Percentiles rank a stretch among this genome's conserved stretches.
Evolutionary conservation across 2,329 filamentous ascomycete species (phyloP).

Genomic region (Phyllosticta citribraziliensis): DNA sequence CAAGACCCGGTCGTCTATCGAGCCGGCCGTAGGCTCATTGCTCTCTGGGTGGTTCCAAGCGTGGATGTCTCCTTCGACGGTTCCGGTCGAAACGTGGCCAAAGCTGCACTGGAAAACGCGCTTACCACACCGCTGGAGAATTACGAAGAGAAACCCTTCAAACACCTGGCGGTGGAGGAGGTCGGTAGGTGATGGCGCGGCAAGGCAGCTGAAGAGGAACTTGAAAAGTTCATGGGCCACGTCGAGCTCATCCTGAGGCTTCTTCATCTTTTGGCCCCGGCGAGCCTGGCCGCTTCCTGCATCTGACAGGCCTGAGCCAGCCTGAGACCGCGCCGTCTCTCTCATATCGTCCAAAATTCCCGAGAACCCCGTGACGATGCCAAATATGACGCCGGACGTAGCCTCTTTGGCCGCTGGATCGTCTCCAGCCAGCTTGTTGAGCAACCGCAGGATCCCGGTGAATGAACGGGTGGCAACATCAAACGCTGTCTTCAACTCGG

Average conservation of each 20-base stretch:
- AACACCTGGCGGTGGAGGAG: constrained; percentile 30
- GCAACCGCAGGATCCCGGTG: constrained; percentile 8
- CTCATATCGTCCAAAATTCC: constrained; percentile 23
- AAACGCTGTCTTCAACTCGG: constrained; percentile 10
- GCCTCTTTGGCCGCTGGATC: not conserved
- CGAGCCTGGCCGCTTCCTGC: not conserved
- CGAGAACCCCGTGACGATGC: constrained; percentile 29
- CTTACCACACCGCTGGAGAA: constrained; percentile 31
- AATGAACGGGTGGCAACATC: constrained; percentile 23
- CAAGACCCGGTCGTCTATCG: constrained; percentile 5
- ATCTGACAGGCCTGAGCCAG: not conserved
- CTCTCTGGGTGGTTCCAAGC: constrained; percentile 10
- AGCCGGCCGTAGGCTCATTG: constrained; percentile 3
- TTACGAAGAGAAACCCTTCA: constrained; percentile 33
- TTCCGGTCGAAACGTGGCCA: constrained; percentile 20
- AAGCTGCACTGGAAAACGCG: constrained; percentile 32
- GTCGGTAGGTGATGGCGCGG: constrained; percentile 26
- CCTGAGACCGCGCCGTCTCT: constrained; percentile 15
- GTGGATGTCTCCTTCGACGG: constrained; percentile 20
- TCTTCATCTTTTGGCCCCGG: not conserved
- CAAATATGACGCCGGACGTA: constrained; percentile 20
- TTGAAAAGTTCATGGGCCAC: constrained; percentile 8
- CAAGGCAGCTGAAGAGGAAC: constrained; percentile 27
- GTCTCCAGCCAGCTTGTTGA: not conserved
- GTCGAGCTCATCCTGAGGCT: not conserved